phyloP scores from a whole-genome alignment of 495 filamentous ascomycete genomes.

The Penicillium chermesinum region DNA sequence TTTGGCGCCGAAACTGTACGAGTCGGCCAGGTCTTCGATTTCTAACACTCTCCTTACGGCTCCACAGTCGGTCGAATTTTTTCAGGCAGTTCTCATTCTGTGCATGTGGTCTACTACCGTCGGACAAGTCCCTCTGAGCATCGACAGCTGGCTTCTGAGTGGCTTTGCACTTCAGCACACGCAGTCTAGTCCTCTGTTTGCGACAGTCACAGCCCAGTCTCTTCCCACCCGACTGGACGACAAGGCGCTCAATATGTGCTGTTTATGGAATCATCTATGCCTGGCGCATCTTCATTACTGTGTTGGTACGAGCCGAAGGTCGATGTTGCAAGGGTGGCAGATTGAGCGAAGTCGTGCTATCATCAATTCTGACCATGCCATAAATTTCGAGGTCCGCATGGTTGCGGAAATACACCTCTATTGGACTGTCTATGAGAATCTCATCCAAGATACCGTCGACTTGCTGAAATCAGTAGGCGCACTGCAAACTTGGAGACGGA shows the following conservation, averaged over 20 bases:
- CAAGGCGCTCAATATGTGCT: constrained; percentile 24
- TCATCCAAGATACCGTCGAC: constrained; percentile 22
- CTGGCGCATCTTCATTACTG: constrained; percentile 45
- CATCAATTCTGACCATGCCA: constrained; percentile 34
- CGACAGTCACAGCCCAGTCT: constrained; percentile 12
- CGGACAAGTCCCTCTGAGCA: constrained; percentile 40
- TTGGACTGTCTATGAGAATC: constrained; percentile 38
- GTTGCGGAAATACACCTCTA: constrained; percentile 42
- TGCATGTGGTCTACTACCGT: constrained; percentile 48
- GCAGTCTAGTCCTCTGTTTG: constrained; percentile 35
- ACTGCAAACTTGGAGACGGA: constrained; percentile 35
- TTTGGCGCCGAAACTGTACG: constrained; percentile 36
- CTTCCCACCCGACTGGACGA: constrained; percentile 10
- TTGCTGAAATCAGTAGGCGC: constrained; percentile 27
- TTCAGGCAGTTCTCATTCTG: constrained; percentile 39
- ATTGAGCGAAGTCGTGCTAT: constrained; percentile 34
- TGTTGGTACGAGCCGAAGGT: constrained; percentile 38
- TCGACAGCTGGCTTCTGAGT: constrained; percentile 45
- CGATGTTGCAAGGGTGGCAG: constrained; percentile 34
- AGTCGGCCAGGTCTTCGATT: constrained; percentile 32
- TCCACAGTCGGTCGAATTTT: constrained; percentile 41
- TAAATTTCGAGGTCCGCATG: constrained; percentile 45
- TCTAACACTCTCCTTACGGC: constrained; percentile 29
- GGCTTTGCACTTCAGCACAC: constrained; percentile 43
- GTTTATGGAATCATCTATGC: constrained; percentile 45